phyloP scores from a whole-genome alignment of 352 stramenopile genomes.

The Pythium biforme region DNA sequence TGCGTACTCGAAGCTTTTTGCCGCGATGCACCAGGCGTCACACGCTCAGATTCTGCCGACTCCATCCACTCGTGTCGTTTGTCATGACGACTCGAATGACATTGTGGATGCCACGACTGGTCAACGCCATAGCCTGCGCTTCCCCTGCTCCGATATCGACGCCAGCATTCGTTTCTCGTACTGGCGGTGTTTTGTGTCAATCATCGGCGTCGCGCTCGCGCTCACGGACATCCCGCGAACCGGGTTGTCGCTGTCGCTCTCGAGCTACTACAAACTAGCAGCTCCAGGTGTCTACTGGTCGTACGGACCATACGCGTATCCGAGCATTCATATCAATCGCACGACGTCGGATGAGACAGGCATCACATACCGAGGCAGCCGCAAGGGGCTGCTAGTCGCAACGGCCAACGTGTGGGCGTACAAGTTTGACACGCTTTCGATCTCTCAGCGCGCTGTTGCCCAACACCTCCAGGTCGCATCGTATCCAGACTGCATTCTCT shows the following conservation, averaged over 20 bases:
- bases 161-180: not conserved
- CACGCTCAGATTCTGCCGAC: not conserved
- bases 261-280: not conserved
- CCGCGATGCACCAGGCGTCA: not conserved
- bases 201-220: slow-evolving; percentile 1
- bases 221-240: slow-evolving; percentile 20
- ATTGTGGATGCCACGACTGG: not conserved
- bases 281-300: slow-evolving; percentile 4
- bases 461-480: slow-evolving; percentile 8
- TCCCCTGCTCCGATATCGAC: not conserved
- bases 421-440: slow-evolving; percentile 27
- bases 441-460: slow-evolving; percentile 16
- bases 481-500: slow-evolving; percentile 22
- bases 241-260: not conserved
- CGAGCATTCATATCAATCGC: slow-evolving; percentile 9
- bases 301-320: slow-evolving; percentile 24
- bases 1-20: not conserved
- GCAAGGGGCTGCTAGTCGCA: not conserved
- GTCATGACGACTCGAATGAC: not conserved
- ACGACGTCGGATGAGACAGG: not conserved
- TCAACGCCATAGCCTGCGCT: not conserved
- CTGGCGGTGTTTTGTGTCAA: not conserved
- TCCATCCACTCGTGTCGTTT: not conserved
- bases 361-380: not conserved
- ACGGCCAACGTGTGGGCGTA: slow-evolving; percentile 15